Conservation (phyloP, 768 basidiomycete species). For the Cystobasidium tubakii region DNA sequence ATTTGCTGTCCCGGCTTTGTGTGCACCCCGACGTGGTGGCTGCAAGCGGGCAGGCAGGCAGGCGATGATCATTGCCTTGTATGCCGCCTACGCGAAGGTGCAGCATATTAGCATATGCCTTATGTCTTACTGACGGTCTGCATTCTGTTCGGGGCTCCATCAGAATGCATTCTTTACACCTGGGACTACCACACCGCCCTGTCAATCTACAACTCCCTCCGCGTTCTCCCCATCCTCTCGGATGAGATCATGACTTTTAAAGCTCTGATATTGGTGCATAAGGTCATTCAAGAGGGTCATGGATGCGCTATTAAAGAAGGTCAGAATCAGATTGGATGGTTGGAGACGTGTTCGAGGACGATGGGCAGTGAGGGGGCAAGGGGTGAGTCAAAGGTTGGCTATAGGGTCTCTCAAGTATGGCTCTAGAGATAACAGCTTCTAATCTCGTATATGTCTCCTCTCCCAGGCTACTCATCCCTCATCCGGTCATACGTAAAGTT, state of each 20-base stretch:
- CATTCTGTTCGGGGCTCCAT: conserved; percentile 7
- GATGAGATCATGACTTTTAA: conserved; percentile 99
- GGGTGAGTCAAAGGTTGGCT: conserved; percentile 54
- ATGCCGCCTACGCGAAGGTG: too few relatives aligned
- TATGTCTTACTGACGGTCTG: background rate
- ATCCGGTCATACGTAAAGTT: conserved; percentile 96
- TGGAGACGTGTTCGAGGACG: conserved; percentile 91
- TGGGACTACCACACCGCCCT: conserved; percentile 98
- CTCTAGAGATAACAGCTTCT: too few relatives aligned
- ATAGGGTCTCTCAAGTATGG: too few relatives aligned
- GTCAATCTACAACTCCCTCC: conserved; percentile 93
- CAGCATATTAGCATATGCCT: too few relatives aligned
- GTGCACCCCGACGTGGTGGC: too few relatives aligned
- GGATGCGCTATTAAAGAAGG: conserved; percentile 85
- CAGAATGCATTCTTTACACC: conserved; percentile 92
- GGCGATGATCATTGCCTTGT: background rate
- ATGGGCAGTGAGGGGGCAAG: conserved; percentile 69
- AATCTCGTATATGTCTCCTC: too few relatives aligned
- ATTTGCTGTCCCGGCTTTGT: background rate
- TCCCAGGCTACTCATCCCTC: conserved; percentile 71
- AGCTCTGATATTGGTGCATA: conserved; percentile 92
- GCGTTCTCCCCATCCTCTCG: conserved; percentile 91
- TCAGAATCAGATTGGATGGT: conserved; percentile 92
- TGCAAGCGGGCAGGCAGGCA: background rate
- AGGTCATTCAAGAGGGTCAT: conserved; percentile 97